Evolutionary conservation across 345 rosid genomes (phyloP).

Genomic region (Sonneratia alba): DNA sequence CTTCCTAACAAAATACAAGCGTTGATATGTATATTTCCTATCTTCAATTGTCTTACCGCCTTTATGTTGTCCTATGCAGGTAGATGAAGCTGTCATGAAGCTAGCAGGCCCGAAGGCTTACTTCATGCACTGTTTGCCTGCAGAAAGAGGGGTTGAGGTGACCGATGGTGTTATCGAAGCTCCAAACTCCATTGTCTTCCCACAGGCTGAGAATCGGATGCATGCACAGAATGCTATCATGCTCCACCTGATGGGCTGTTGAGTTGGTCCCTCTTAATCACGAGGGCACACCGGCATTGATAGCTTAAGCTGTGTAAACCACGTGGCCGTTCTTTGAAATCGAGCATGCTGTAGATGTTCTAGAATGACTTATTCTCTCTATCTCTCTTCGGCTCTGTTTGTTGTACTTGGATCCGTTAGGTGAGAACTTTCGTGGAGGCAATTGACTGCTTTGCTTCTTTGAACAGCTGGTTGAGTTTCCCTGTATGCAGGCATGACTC

Average conservation of each 20-base stretch:
- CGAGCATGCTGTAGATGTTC: neutral
- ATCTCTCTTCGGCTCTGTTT: neutral
- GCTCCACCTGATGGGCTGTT: constrained; percentile 65
- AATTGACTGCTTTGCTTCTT: neutral
- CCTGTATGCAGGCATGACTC: neutral
- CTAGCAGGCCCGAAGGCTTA: constrained; percentile 75
- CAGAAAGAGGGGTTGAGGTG: constrained; percentile 90
- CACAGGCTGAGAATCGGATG: constrained; percentile 95
- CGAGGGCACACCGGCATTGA: neutral
- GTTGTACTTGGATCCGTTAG: neutral
- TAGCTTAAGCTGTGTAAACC: neutral
- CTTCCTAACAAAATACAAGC: neutral
- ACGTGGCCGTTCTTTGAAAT: neutral
- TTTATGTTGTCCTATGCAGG: constrained; percentile 28
- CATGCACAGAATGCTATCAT: constrained; percentile 87
- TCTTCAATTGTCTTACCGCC: neutral
- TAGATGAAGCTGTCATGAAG: constrained; percentile 76
- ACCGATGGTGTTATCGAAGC: constrained; percentile 83
- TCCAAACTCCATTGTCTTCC: constrained; percentile 84
- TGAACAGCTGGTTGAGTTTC: neutral
- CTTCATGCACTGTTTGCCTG: constrained; percentile 98
- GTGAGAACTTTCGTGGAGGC: neutral
- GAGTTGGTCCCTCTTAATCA: neutral
- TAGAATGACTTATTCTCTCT: neutral
- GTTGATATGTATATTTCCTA: neutral